Evolutionary conservation across 352 stramenopile species (phyloP).

Genomic region (Pythium brassicae): DNA sequence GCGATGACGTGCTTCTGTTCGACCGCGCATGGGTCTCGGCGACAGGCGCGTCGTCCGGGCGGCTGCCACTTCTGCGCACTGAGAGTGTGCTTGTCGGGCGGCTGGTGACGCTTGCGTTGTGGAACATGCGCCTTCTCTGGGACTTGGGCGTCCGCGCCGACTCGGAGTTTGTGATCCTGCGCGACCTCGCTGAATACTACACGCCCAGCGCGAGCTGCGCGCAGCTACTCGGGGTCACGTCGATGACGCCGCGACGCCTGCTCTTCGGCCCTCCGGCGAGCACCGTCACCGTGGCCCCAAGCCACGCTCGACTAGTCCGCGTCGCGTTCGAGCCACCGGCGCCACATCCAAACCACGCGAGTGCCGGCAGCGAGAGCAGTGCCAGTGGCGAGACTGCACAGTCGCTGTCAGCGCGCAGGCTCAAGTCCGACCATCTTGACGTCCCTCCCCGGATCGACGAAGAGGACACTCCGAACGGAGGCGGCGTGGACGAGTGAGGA

Average conservation of each 20-base stretch:
- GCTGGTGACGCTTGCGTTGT: constrained; percentile 23
- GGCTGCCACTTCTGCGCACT: constrained; percentile 3
- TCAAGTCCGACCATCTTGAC: neutral
- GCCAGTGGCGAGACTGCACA: neutral
- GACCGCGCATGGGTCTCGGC: constrained; percentile 3
- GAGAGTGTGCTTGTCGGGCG: constrained; percentile 18
- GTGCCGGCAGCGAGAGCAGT: neutral
- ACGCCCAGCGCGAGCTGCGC: constrained; percentile 7
- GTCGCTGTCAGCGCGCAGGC: neutral
- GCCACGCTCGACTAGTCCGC: neutral
- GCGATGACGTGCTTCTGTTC: constrained; percentile 6
- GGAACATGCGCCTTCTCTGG: constrained; percentile 23
- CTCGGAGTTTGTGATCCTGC: constrained; percentile 22
- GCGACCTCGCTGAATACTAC: constrained; percentile 22
- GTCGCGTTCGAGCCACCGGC: neutral
- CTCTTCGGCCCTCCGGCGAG: constrained; percentile 1
- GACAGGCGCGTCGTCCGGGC: neutral
- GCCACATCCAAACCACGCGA: neutral
- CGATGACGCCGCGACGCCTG: neutral
- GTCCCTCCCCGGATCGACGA: neutral
- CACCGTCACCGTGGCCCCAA: neutral
- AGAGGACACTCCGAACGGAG: neutral
- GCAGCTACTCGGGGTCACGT: constrained; percentile 2
- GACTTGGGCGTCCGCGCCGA: constrained; percentile 24
- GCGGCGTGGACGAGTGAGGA: neutral